Evolutionary conservation across 2,329 filamentous ascomycete species (phyloP).

Genomic region (Arthrinium phaeospermum): DNA sequence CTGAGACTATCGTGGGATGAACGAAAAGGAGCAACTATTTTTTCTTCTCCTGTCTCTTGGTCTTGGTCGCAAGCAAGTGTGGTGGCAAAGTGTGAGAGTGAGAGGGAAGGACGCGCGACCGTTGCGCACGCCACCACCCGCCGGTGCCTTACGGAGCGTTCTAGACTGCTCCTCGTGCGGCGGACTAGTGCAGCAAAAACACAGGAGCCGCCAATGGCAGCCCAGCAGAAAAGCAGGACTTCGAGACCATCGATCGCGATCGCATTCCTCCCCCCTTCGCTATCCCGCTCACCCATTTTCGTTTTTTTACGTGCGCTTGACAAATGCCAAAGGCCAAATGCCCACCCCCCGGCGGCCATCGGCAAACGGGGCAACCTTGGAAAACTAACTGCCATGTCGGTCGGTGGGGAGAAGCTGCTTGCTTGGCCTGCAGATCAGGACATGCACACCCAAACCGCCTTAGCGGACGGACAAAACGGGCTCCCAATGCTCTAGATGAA

Average conservation of each 20-base stretch:
- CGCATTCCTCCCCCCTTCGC: background rate
- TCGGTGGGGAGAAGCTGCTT: background rate
- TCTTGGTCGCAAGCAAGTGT: background rate
- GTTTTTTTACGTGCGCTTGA: background rate
- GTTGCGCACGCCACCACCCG: constrained; percentile 12
- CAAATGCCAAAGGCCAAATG: background rate
- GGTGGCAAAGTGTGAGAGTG: background rate
- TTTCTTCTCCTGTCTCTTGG: background rate
- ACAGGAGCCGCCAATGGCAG: constrained; percentile 4
- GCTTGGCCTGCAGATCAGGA: background rate
- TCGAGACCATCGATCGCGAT: background rate
- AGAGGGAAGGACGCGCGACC: constrained; percentile 1
- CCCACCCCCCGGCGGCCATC: background rate
- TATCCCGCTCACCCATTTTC: background rate
- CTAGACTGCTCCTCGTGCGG: constrained; percentile 7
- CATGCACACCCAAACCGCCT: background rate
- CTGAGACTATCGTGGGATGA: background rate
- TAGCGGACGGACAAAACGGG: background rate
- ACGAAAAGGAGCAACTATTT: background rate
- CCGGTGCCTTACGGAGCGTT: constrained; percentile 15
- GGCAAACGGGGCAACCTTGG: background rate
- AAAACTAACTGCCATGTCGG: background rate
- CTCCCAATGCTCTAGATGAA: background rate
- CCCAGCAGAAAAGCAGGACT: background rate
- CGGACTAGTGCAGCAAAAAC: constrained; percentile 3